Evolutionary conservation across 176 grass and related monocot genomes (phyloP).

Genomic region (Musa beccarii): DNA sequence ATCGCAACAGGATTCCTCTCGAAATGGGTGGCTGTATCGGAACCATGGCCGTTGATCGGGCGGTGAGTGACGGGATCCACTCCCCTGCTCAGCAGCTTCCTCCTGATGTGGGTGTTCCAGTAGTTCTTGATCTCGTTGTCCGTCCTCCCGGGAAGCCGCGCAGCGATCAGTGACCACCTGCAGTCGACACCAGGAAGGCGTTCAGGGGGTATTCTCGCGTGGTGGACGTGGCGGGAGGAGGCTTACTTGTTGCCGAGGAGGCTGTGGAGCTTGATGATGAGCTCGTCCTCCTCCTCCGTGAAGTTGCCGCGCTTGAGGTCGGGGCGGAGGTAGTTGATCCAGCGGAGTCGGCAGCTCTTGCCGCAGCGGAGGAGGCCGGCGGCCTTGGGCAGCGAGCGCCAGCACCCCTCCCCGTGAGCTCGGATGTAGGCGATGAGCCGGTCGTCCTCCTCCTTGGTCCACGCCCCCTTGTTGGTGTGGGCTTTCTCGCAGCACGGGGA

Average conservation of each 20-base stretch:
- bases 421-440: conserved; percentile 8
- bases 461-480: conserved; percentile 2
- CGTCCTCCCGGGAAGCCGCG: too few relatives aligned
- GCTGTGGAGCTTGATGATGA: conserved; percentile 99
- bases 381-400: conserved; percentile 8
- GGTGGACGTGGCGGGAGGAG: too few relatives aligned
- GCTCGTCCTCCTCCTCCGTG: conserved; percentile 81
- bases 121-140: too few relatives aligned
- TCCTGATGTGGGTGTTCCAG: too few relatives aligned
- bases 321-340: conserved; percentile 99
- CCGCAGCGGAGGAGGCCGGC: conserved; percentile 81
- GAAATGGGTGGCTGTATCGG: too few relatives aligned
- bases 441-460: conserved; percentile 15
- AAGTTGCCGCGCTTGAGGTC: conserved; percentile 99
- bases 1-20: too few relatives aligned
- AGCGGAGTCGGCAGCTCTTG: conserved; percentile 96
- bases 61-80: too few relatives aligned
- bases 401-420: conserved; percentile 1
- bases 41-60: too few relatives aligned
- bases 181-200: too few relatives aligned
- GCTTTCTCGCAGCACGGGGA: conserved; percentile 15
- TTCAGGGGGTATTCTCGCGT: too few relatives aligned
- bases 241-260: conserved; percentile 85
- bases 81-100: too few relatives aligned
- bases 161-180: too few relatives aligned